Evolutionary conservation across 2,329 filamentous ascomycete genomes (phyloP).

Genomic region (Metarhizium anisopliae): DNA sequence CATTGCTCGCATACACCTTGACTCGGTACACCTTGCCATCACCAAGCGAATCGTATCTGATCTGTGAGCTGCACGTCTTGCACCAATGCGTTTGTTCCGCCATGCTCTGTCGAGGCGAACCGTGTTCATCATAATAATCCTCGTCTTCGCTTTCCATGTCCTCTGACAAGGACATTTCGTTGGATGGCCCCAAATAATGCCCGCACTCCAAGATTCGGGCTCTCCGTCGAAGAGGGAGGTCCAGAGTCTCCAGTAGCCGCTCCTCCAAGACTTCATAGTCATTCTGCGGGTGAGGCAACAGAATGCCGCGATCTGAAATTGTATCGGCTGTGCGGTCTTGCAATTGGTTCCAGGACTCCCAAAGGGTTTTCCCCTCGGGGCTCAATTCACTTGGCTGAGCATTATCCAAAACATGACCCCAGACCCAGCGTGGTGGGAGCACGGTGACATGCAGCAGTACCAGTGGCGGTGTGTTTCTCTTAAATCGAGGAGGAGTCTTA

Average conservation of each 20-base stretch:
- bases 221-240: slow-evolving; percentile 54
- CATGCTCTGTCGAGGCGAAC: slow-evolving; percentile 12
- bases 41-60: slow-evolving; percentile 44
- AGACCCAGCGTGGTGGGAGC: slow-evolving; percentile 59
- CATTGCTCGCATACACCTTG: slow-evolving; percentile 91
- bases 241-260: slow-evolving; percentile 63
- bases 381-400: slow-evolving; percentile 31
- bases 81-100: slow-evolving; percentile 44
- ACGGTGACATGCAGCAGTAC: slow-evolving; percentile 72
- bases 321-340: slow-evolving; percentile 65
- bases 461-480: slow-evolving; percentile 52
- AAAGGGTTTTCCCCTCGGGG: slow-evolving; percentile 39
- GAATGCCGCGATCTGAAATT: slow-evolving; percentile 61
- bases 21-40: slow-evolving; percentile 58
- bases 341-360: slow-evolving; percentile 56
- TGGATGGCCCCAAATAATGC: slow-evolving; percentile 60
- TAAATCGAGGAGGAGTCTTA: slow-evolving; percentile 50
- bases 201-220: slow-evolving; percentile 67
- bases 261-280: slow-evolving; percentile 77
- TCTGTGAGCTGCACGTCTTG: slow-evolving; percentile 44
- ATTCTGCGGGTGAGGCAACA: slow-evolving; percentile 69
- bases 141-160: slow-evolving; percentile 40
- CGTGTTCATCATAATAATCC: slow-evolving; percentile 25
- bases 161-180: slow-evolving; percentile 33
- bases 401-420: slow-evolving; percentile 46